Conservation (phyloP, 352 stramenopile species). For the Globisporangium recalcitrans region DNA sequence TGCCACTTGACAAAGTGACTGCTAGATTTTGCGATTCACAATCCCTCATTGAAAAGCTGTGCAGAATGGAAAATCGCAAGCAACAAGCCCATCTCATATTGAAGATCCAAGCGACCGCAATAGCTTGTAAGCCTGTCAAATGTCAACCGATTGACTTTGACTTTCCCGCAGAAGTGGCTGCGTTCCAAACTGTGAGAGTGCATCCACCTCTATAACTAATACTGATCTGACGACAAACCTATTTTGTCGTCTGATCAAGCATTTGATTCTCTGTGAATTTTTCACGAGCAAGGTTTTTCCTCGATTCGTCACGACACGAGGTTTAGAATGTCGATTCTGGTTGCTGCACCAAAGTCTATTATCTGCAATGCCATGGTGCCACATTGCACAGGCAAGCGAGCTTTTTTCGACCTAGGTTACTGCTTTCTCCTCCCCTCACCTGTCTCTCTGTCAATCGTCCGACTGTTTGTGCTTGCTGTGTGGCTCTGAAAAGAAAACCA, state of each 20-base stretch:
- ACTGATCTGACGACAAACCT: neutral
- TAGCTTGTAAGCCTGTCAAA: neutral
- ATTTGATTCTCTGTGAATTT: no score
- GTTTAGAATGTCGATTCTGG: neutral
- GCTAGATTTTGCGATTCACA: no score
- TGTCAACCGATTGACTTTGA: no score
- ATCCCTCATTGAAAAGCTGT: neutral
- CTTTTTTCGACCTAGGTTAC: neutral
- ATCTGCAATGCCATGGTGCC: neutral
- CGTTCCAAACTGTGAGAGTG: neutral
- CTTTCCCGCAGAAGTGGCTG: no score
- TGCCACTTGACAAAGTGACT: neutral
- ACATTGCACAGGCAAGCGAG: neutral
- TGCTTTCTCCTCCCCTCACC: neutral
- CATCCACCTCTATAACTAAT: neutral
- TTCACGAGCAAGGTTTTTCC: neutral
- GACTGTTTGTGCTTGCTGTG: neutral
- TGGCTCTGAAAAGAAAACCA: neutral
- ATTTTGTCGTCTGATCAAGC: no score
- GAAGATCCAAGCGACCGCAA: neutral
- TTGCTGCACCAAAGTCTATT: neutral
- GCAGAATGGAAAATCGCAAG: neutral
- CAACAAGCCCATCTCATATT: neutral
- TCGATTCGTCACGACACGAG: neutral
- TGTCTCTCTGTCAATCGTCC: neutral